phyloP scores from a whole-genome alignment of 345 rosid genomes.

The Limnanthes douglasii region DNA sequence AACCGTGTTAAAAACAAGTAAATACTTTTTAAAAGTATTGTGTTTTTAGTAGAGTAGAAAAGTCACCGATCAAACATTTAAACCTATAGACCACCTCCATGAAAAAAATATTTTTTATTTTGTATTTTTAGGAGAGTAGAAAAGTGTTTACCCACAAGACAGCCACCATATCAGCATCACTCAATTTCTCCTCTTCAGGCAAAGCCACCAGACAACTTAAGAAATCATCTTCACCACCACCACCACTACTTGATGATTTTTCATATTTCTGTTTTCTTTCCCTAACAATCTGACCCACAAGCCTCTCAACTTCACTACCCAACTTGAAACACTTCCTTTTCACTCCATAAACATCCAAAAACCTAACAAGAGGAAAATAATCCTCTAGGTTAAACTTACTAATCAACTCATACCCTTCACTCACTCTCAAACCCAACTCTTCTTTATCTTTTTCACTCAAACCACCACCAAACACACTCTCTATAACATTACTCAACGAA shows the following conservation, averaged over 20 bases:
- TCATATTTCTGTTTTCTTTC: slow-evolving; percentile 16
- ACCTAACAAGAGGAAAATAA: slow-evolving; percentile 21
- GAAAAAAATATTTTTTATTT: neutral
- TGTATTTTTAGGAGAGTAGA: neutral
- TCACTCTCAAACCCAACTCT: slow-evolving; percentile 25
- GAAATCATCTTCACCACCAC: slow-evolving; percentile 20
- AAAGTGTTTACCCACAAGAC: slow-evolving; percentile 39
- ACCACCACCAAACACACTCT: slow-evolving; percentile 45
- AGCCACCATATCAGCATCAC: slow-evolving; percentile 34
- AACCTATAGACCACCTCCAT: neutral
- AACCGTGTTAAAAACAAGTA: no score
- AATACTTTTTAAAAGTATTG: no score
- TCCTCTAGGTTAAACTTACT: slow-evolving; percentile 38
- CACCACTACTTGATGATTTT: neutral
- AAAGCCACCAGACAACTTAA: slow-evolving; percentile 34
- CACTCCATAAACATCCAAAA: slow-evolving; percentile 43
- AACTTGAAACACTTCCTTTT: slow-evolving; percentile 35
- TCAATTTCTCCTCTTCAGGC: slow-evolving; percentile 35
- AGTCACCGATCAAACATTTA: no score
- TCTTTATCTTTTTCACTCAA: slow-evolving; percentile 8
- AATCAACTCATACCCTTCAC: slow-evolving; percentile 44
- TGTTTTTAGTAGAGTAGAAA: no score
- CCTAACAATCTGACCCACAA: slow-evolving; percentile 26
- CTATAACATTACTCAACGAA: slow-evolving; percentile 29
- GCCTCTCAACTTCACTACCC: slow-evolving; percentile 19